Base-by-base conservation (phyloP, 148 eudicot species). In the Camellia japonica region DNA sequence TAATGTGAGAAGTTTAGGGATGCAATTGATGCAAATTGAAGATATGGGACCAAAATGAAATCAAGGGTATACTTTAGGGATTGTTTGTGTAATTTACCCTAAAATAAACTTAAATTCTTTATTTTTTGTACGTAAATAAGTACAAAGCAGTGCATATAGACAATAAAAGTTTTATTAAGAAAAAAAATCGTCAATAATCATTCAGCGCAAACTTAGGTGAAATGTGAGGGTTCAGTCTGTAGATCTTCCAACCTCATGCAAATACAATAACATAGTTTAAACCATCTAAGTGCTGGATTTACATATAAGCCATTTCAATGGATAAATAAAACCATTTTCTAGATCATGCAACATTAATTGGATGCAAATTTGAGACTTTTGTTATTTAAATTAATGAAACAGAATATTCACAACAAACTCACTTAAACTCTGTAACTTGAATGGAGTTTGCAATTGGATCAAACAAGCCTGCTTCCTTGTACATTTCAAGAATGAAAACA, bases 391-490 rank as follows among this genome's bases (percentile, higher is more conserved):
- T 18, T 63, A 20, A 20, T 2, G 20, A 61, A 62, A 30, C 10
- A 44, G 64, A 60, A 54, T 20, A 72, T 58, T 23, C 62, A 19
- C 84, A 43, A 81, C 68, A 71, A 74, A 88, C 95, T 88, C 77
- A 97, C 99, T 68, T 94, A 78, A 94, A 97, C 83, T 97, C 99
- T 2, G 95, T 92, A 59, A 89, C 98, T 88, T 97, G 93, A 83
- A 94, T 85, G 80, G 94, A 89, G 82, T 79, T 84, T 84, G 93
- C 84, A 72, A 86, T 66, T 52, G 88, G 73, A 79, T 81, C 93
- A 85, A 97, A 97, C n/a, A 94, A 87, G 65, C 98, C 98, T 18
- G 97, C 99, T 76, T 83, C 93, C 83, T 97, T 97, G 87, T 94
- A 97, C 87, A 97, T 83, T 80, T 88, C 93, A 41, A 97, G 94